Evolutionary conservation across 257 asterid genomes (phyloP).

Genomic region (Capsicum baccatum): DNA sequence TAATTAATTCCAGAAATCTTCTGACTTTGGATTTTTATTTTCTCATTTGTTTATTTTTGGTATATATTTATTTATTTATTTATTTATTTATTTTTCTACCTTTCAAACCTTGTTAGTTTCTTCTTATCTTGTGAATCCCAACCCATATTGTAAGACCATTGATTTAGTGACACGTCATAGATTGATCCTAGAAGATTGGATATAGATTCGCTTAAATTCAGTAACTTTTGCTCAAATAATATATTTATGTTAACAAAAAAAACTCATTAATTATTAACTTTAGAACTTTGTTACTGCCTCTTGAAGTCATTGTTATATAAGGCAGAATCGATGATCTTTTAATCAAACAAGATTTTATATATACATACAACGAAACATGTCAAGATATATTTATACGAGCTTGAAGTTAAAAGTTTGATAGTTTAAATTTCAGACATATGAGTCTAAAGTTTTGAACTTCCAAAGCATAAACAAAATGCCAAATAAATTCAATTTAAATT

Average conservation of each 20-base stretch:
- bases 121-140: slow-evolving; percentile 1
- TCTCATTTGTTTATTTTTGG: neutral
- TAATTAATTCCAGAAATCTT: slow-evolving; percentile 8
- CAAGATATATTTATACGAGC: too few species aligned
- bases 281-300: neutral
- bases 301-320: neutral
- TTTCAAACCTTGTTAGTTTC: neutral
- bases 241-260: neutral
- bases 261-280: neutral
- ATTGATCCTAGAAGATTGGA: neutral
- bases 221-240: neutral
- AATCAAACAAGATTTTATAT: too few species aligned
- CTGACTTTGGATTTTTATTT: neutral
- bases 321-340: neutral
- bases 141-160: neutral
- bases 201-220: neutral
- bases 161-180: neutral
- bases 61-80: neutral
- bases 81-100: neutral
- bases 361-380: too few species aligned
- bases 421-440: too few species aligned
- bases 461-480: too few species aligned
- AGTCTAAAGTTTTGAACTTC: too few species aligned
- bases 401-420: too few species aligned
- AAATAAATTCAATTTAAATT: too few species aligned